phyloP scores from a whole-genome alignment of 2,329 filamentous ascomycete species.

The Byssochlamys sp. region DNA sequence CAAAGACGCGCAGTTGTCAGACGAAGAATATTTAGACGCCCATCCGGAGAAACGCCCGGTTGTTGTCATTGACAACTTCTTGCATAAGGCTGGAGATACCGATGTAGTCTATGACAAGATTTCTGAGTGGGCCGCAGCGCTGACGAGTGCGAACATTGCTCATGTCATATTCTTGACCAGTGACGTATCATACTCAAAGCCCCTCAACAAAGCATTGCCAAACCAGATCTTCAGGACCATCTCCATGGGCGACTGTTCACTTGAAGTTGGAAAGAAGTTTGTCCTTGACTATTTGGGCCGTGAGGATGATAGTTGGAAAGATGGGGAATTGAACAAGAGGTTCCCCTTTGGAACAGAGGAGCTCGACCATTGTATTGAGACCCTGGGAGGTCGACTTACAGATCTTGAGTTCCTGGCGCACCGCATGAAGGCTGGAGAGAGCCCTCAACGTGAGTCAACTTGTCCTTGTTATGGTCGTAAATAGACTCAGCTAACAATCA shows the following conservation, averaged over 20 bases:
- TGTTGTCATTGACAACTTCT: constrained; percentile 83
- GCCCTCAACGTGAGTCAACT: constrained; percentile 49
- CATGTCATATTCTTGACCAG: constrained; percentile 92
- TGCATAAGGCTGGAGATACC: constrained; percentile 64
- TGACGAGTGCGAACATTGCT: constrained; percentile 79
- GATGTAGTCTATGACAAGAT: constrained; percentile 63
- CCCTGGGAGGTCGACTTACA: constrained; percentile 81
- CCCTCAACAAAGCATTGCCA: constrained; percentile 73
- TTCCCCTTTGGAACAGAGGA: constrained; percentile 52
- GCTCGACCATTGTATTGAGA: constrained; percentile 70
- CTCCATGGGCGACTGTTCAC: constrained; percentile 74
- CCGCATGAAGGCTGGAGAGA: constrained; percentile 77
- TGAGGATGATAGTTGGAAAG: constrained; percentile 28
- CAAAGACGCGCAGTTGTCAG: constrained; percentile 60
- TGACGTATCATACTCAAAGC: constrained; percentile 80
- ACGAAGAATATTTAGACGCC: constrained; percentile 81
- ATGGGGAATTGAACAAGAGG: constrained; percentile 24
- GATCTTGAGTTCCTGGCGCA: constrained; percentile 92
- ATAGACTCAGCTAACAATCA: constrained; percentile 10
- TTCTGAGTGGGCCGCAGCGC: constrained; percentile 77
- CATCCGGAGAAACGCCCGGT: constrained; percentile 76
- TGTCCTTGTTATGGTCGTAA: background rate
- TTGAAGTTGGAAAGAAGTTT: constrained; percentile 77
- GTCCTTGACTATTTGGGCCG: constrained; percentile 69
- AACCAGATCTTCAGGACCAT: constrained; percentile 85